phyloP scores from a whole-genome alignment of 371 early-diverging fungal species.

The Rhizopus arrhizus region DNA sequence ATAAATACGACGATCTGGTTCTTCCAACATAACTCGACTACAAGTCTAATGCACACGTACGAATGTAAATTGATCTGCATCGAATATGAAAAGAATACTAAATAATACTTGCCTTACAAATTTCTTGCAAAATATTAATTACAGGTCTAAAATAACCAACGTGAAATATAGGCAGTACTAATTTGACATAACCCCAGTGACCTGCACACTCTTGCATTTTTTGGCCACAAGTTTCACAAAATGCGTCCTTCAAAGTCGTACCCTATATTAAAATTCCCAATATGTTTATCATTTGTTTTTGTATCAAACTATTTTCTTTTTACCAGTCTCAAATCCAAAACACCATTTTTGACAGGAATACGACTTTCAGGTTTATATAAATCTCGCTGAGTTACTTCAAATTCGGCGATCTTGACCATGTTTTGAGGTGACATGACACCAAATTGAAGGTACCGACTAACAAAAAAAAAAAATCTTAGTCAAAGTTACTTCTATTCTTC shows the following conservation, averaged over 20 bases:
- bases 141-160: slow-evolving; percentile 95
- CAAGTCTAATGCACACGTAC: slow-evolving; percentile 64
- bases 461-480: not conserved
- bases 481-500: slow-evolving; percentile 24
- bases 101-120: slow-evolving; percentile 85
- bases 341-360: slow-evolving; percentile 84
- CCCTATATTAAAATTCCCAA: slow-evolving; percentile 58
- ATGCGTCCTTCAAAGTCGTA: slow-evolving; percentile 79
- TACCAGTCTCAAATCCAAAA: slow-evolving; percentile 88
- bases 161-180: slow-evolving; percentile 98
- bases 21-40: slow-evolving; percentile 84
- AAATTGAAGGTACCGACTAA: slow-evolving; percentile 87
- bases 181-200: slow-evolving; percentile 96
- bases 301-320: slow-evolving; percentile 8
- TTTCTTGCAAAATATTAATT: slow-evolving; percentile 89
- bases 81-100: not conserved
- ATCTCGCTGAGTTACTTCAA: slow-evolving; percentile 91
- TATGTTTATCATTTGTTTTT: not conserved
- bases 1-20: slow-evolving; percentile 73
- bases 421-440: slow-evolving; percentile 86
- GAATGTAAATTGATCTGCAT: not conserved
- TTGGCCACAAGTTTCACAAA: slow-evolving; percentile 94
- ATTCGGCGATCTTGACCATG: slow-evolving; percentile 81
- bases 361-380: slow-evolving; percentile 84
- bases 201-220: slow-evolving; percentile 94